These are phyloP conservation scores for Papiliotrema laurentii DNA, from an alignment of 1,284 basidiomycete species.

Conservation along the genomic window DNA sequence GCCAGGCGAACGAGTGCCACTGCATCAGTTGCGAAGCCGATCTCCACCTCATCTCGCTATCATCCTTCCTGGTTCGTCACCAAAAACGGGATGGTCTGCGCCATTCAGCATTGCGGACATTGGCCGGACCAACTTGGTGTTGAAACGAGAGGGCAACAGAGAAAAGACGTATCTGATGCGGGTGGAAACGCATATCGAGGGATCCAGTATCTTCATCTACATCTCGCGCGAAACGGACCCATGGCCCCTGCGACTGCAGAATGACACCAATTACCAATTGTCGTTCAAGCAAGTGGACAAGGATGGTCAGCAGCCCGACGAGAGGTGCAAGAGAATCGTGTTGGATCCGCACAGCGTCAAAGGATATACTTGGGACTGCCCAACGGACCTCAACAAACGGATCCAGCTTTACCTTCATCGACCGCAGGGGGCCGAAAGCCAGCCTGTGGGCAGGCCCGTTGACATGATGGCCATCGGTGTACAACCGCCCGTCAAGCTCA, in stretches of 20 bases:
- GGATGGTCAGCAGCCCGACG: slow-evolving; percentile 41
- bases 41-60: slow-evolving; percentile 69
- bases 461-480: slow-evolving; percentile 97
- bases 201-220: slow-evolving; percentile 83
- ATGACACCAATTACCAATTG: slow-evolving; percentile 73
- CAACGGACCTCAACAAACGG: slow-evolving; percentile 78
- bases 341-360: slow-evolving; percentile 22
- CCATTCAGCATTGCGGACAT: slow-evolving; percentile 92
- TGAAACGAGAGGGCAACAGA: slow-evolving; percentile 50
- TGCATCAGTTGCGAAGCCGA: slow-evolving; percentile 63
- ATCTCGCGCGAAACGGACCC: slow-evolving; percentile 62
- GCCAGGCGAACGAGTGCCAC: slow-evolving; percentile 64
- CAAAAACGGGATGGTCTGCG: slow-evolving; percentile 84
- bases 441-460: slow-evolving; percentile 60
- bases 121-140: slow-evolving; percentile 67
- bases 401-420: slow-evolving; percentile 66
- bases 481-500: slow-evolving; percentile 81
- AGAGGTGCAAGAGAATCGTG: slow-evolving; percentile 12
- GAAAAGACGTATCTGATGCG: slow-evolving; percentile 61
- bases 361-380: slow-evolving; percentile 90
- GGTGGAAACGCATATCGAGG: slow-evolving; percentile 79
- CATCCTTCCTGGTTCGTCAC: slow-evolving; percentile 70
- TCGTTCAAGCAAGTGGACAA: slow-evolving; percentile 66
- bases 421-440: background rate
- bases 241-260: slow-evolving; percentile 91